Evolutionary conservation across 2,329 filamentous ascomycete species (phyloP).

Genomic region (Alternaria longipes): DNA sequence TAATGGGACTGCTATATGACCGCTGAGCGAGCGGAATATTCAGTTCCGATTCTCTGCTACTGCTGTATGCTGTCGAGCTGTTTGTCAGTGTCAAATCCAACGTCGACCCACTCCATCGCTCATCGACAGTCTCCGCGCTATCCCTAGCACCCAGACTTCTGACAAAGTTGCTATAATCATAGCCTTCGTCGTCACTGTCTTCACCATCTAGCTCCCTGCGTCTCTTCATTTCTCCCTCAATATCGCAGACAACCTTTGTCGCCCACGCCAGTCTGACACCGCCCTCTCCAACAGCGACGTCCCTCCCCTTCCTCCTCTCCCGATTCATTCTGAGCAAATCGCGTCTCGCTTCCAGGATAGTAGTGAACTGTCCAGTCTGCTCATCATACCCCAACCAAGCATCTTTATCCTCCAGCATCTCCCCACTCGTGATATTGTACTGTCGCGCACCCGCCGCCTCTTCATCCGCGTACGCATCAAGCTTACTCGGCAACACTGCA

Average conservation of each 20-base stretch:
- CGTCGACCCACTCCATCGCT: not conserved
- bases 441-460: not conserved
- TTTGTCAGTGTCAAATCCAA: not conserved
- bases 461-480: slow-evolving; percentile 12
- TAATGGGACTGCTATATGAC: slow-evolving; percentile 2
- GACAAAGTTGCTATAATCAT: slow-evolving; percentile 12
- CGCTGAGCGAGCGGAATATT: not conserved
- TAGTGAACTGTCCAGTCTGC: slow-evolving; percentile 7
- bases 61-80: not conserved
- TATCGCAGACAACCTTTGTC: slow-evolving; percentile 21
- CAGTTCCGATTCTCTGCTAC: rapidly evolving
- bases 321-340: slow-evolving; percentile 19
- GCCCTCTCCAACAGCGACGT: slow-evolving; percentile 1
- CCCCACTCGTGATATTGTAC: slow-evolving; percentile 10
- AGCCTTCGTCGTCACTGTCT: slow-evolving; percentile 15
- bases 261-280: slow-evolving; percentile 27
- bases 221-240: not conserved
- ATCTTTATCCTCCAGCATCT: slow-evolving; percentile 13
- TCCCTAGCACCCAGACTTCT: not conserved
- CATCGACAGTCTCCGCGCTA: not conserved
- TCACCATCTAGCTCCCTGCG: not conserved
- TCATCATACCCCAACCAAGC: slow-evolving; percentile 19
- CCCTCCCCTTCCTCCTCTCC: slow-evolving; percentile 12
- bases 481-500: not conserved
- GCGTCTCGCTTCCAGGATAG: slow-evolving; percentile 25